phyloP scores from a whole-genome alignment of 2,329 filamentous ascomycete genomes.

The Malbranchea zuffiana region DNA sequence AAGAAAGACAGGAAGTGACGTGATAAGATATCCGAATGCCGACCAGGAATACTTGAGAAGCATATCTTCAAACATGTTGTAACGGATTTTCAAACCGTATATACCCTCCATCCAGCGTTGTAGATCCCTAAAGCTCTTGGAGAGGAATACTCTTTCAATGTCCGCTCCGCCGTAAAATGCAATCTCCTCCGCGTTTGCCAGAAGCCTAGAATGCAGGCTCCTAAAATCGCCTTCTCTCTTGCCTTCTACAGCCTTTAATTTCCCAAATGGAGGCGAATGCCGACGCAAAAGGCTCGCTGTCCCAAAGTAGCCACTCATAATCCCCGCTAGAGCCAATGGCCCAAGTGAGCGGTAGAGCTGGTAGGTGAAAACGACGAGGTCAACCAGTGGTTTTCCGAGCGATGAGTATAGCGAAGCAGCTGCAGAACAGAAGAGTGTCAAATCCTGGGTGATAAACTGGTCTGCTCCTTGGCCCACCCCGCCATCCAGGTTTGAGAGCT shows the following conservation, averaged over 20 bases:
- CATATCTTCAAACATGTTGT: slow-evolving; percentile 98
- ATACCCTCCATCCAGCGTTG: slow-evolving; percentile 98
- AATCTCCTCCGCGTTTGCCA: slow-evolving; percentile 94
- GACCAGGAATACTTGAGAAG: slow-evolving; percentile 98
- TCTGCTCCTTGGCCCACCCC: slow-evolving; percentile 86
- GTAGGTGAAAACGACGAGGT: slow-evolving; percentile 95
- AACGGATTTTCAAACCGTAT: slow-evolving; percentile 93
- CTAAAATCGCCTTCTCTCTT: slow-evolving; percentile 92
- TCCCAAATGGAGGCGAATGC: slow-evolving; percentile 89
- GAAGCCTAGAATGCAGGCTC: slow-evolving; percentile 76
- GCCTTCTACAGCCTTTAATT: slow-evolving; percentile 90
- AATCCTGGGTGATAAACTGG: slow-evolving; percentile 94
- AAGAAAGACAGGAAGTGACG: slow-evolving; percentile 84
- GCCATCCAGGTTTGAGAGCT: slow-evolving; percentile 82
- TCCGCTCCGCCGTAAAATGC: slow-evolving; percentile 95
- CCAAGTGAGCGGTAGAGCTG: slow-evolving; percentile 88
- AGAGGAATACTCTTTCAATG: slow-evolving; percentile 86
- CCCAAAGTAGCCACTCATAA: slow-evolving; percentile 85
- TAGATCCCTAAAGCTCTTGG: slow-evolving; percentile 82
- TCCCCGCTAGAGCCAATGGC: slow-evolving; percentile 71
- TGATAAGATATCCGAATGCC: slow-evolving; percentile 88
- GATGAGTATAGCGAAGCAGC: slow-evolving; percentile 92
- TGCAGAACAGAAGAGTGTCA: slow-evolving; percentile 87
- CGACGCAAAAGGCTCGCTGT: slow-evolving; percentile 82
- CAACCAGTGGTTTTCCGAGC: slow-evolving; percentile 94